Percentiles rank a stretch among this genome's conserved stretches.
Evolutionary conservation across 805 yeast genomes (phyloP).

Genomic region (Wickerhamomyces mucosus): DNA sequence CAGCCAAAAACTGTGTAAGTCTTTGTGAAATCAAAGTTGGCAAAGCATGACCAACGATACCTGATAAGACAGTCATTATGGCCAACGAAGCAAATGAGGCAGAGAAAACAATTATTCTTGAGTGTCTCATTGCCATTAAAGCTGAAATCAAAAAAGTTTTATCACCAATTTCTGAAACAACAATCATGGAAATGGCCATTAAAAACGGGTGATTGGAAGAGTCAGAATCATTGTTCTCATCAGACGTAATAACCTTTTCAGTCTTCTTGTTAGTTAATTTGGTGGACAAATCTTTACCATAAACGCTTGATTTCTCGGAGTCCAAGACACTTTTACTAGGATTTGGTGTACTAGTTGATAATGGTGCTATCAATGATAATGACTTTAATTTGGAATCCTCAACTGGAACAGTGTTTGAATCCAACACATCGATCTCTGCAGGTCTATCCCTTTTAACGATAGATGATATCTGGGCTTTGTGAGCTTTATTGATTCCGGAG

Average conservation of each 20-base stretch:
- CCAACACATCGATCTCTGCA: slow-evolving; percentile 15
- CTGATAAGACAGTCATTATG: slow-evolving; percentile 87
- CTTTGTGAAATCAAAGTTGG: slow-evolving; percentile 77
- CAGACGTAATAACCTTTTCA: neutral
- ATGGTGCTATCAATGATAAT: neutral
- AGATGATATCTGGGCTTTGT: neutral
- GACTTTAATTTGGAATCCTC: slow-evolving; percentile 12
- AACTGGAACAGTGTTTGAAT: slow-evolving; percentile 16
- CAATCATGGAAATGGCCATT: slow-evolving; percentile 83
- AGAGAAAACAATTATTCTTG: slow-evolving; percentile 74
- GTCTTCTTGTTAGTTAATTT: too few relatives aligned
- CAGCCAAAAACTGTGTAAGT: slow-evolving; percentile 75
- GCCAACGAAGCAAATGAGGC: slow-evolving; percentile 81
- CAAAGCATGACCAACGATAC: slow-evolving; percentile 83
- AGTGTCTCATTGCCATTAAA: slow-evolving; percentile 93
- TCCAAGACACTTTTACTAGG: too few relatives aligned
- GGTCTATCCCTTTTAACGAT: slow-evolving; percentile 14
- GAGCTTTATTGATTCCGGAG: too few relatives aligned
- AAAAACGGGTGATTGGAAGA: slow-evolving; percentile 36
- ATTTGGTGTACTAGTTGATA: neutral
- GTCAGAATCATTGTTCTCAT: neutral
- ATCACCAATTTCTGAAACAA: slow-evolving; percentile 95
- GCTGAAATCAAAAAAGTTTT: slow-evolving; percentile 96
- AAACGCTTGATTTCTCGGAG: too few relatives aligned
- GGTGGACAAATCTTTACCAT: too few relatives aligned